Evolutionary conservation across 108 stramenopile genomes (phyloP).

Genomic region (Poteriospumella lacustris): DNA sequence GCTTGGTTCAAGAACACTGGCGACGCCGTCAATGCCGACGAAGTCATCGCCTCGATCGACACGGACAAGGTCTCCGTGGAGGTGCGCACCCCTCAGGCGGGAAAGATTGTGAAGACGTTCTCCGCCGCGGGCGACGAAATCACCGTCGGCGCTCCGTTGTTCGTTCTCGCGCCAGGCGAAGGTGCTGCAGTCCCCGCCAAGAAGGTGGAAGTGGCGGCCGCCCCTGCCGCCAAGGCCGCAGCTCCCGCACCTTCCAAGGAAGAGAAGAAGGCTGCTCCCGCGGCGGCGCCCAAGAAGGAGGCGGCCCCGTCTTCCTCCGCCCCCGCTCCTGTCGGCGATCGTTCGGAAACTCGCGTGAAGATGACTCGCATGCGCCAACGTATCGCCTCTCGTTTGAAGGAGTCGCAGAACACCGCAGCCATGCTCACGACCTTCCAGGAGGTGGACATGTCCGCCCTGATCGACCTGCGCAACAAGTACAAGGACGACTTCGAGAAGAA

Average conservation of each 20-base stretch:
- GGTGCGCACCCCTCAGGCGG: constrained; percentile 69
- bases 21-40: constrained; percentile 50
- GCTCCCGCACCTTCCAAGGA: constrained; percentile 37
- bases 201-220: constrained; percentile 20
- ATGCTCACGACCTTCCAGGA: constrained; percentile 99
- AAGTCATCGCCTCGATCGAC: constrained; percentile 65
- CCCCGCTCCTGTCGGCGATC: constrained; percentile 42
- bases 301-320: not conserved
- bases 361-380: constrained; percentile 97
- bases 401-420: constrained; percentile 96
- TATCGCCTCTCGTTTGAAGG: constrained; percentile 91
- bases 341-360: constrained; percentile 91
- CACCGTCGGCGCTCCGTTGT: constrained; percentile 80
- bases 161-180: constrained; percentile 64
- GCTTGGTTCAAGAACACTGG: constrained; percentile 19
- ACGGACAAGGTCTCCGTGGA: constrained; percentile 89
- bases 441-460: constrained; percentile 91
- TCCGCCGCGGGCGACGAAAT: constrained; percentile 90
- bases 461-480: constrained; percentile 87
- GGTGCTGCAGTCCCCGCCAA: constrained; percentile 34
- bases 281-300: constrained; percentile 38
- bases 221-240: constrained; percentile 32
- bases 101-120: constrained; percentile 75
- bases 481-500: constrained; percentile 92
- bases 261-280: constrained; percentile 31